Evolutionary conservation across 805 yeast species (phyloP).

Genomic region (Candida caryicola): DNA sequence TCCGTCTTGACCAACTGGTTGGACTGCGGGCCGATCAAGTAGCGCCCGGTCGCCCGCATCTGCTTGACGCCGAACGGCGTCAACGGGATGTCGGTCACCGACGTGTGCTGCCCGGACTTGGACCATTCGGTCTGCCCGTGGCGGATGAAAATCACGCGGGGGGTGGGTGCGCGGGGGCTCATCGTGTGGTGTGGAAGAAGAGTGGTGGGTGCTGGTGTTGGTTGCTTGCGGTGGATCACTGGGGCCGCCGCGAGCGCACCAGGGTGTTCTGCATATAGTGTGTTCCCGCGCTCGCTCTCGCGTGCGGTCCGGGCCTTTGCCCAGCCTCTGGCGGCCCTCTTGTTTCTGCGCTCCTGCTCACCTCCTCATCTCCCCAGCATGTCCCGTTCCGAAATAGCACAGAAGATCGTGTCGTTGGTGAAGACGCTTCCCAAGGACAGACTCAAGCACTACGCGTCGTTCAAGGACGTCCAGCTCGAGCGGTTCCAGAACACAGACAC

Average conservation of each 20-base stretch:
- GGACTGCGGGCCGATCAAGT: conserved; percentile 57
- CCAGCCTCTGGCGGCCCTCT: too few relatives aligned
- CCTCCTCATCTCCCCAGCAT: too few relatives aligned
- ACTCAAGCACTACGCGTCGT: conserved; percentile 64
- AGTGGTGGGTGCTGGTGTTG: too few relatives aligned
- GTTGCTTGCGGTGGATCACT: too few relatives aligned
- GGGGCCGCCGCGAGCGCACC: too few relatives aligned
- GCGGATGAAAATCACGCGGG: conserved; percentile 70
- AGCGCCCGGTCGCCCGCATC: conserved; percentile 69
- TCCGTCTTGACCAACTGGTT: conserved; percentile 59
- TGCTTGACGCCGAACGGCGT: conserved; percentile 77
- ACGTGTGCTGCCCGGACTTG: conserved; percentile 87
- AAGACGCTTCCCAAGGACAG: conserved; percentile 68
- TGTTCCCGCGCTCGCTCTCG: too few relatives aligned
- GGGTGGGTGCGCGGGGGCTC: conserved; percentile 33
- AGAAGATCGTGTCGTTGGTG: conserved; percentile 54
- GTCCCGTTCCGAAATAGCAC: conserved; percentile 42
- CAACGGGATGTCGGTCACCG: conserved; percentile 75
- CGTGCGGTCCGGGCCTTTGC: too few relatives aligned
- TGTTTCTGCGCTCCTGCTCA: too few relatives aligned
- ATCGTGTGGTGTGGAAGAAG: too few relatives aligned
- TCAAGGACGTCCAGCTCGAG: conserved; percentile 61
- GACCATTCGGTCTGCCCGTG: conserved; percentile 98
- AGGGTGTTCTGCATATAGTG: too few relatives aligned
- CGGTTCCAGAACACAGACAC: conserved; percentile 35